Evolutionary conservation across 345 rosid species (phyloP), one percentile per base, ranked within the genome.

Genomic region (Odontarrhena argentea): DNA sequence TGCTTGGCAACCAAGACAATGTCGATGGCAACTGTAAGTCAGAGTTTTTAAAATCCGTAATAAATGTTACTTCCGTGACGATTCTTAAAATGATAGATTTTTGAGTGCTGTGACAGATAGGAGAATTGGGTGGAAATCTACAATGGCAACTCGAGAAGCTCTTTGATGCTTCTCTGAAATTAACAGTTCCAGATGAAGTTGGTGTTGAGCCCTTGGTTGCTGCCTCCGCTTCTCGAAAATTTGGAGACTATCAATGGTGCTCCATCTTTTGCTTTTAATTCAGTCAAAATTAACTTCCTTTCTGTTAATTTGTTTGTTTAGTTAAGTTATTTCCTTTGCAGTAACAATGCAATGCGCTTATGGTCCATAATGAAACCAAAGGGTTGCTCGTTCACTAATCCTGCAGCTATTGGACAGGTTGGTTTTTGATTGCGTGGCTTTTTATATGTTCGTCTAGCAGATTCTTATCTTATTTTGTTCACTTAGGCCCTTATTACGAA

Each of bases 241-340:
- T 84, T 69, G 94, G 91, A 0, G 96, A 89, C 67, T 89, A 89
- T 74, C 96, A 89, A 77, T 89, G 96, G 94, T 89, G 71, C 48
- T 18, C 10, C 6, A 9, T 57, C 18, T 24, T 22, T 51, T 55
- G 0, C 50, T 18, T 18, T 28, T n/a, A 49, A 25, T 22, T 60
- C 2, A 6, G 55, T 10, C 2, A 30, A 4, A 22, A 13, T 24
- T 18, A 18, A 18, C 22, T 18, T 18, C 22, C 22, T 18, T 18
- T 18, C 22, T 18, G 22, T 1, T 18, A 18, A 18, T 18, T 18
- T 18, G 22, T 18, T 18, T 7, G 10, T 22, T 28, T 34, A 46
- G 11, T 6, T 55, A 18, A 41, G 3, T 38, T 9, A 1, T 71
- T 30, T 42, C 15, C 70, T 32, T 10, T 60, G 71, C 76, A 90